Evolutionary conservation across 345 rosid species (phyloP).

Genomic region (Hirschfeldia incana): DNA sequence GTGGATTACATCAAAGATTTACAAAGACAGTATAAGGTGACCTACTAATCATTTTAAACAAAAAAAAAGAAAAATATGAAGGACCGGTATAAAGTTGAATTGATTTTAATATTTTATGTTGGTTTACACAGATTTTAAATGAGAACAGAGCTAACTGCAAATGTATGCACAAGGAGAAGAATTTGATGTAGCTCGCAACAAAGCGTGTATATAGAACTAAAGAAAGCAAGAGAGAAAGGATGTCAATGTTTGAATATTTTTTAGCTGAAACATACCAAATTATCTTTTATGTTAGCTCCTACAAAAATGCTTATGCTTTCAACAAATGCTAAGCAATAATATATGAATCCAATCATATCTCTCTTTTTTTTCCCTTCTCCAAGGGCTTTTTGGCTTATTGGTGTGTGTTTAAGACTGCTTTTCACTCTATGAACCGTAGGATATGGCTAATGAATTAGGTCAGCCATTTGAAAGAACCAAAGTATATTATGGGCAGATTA

Average conservation of each 20-base stretch:
- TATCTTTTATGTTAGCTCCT: background rate
- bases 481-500: too few relatives aligned
- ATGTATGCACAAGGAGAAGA: constrained; percentile 37
- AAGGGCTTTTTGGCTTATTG: background rate
- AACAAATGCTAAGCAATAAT: background rate
- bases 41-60: background rate
- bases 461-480: too few relatives aligned
- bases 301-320: background rate
- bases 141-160: constrained; percentile 41
- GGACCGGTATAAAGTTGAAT: background rate
- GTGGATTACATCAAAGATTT: constrained; percentile 96
- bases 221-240: constrained; percentile 13
- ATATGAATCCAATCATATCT: background rate
- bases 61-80: background rate
- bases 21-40: constrained; percentile 81
- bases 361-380: too few relatives aligned
- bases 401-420: too few relatives aligned
- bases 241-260: background rate
- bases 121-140: constrained; percentile 30
- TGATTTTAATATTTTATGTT: background rate
- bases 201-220: constrained; percentile 18
- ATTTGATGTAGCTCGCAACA: constrained; percentile 18
- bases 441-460: too few relatives aligned
- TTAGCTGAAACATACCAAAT: background rate
- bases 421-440: too few relatives aligned